These are phyloP conservation scores for Metschnikowia amazonensis DNA, from an alignment of 805 yeast genomes.

Conservation along the genomic window DNA sequence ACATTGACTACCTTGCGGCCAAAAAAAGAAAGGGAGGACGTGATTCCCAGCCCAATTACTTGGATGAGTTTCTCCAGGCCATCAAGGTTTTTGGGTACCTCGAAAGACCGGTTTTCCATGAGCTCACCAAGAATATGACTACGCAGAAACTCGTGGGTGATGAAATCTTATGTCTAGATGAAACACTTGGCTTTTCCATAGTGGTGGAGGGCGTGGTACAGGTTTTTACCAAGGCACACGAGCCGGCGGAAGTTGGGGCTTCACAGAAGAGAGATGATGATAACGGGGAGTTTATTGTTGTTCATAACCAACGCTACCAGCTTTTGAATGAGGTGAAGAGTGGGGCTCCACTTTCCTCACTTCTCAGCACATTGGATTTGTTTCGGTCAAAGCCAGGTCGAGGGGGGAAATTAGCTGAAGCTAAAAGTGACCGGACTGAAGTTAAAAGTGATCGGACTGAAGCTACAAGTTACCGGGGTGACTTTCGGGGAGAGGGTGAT, in stretches of 20 bases:
- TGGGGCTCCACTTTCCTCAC: slow-evolving; percentile 80
- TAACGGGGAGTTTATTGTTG: slow-evolving; percentile 40
- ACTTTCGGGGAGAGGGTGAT: no score
- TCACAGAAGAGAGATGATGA: slow-evolving; percentile 27
- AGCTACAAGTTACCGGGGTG: no score
- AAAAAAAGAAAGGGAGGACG: slow-evolving; percentile 24
- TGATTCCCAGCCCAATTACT: slow-evolving; percentile 52
- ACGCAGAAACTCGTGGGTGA: slow-evolving; percentile 78
- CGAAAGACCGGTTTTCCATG: slow-evolving; percentile 88
- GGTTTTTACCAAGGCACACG: slow-evolving; percentile 57
- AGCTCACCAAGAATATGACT: slow-evolving; percentile 84
- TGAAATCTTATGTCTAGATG: slow-evolving; percentile 71
- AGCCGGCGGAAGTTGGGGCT: slow-evolving; percentile 13
- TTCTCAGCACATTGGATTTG: slow-evolving; percentile 73
- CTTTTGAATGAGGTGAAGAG: slow-evolving; percentile 74
- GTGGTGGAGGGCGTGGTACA: slow-evolving; percentile 90
- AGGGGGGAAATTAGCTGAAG: no score
- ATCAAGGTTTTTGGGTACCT: slow-evolving; percentile 91
- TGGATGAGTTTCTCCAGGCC: slow-evolving; percentile 87
- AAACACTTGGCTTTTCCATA: slow-evolving; percentile 78
- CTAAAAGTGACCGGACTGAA: no score
- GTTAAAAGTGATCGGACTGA: no score
- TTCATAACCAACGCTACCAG: slow-evolving; percentile 64
- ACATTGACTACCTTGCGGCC: slow-evolving; percentile 44
- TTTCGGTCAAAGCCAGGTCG: slow-evolving; percentile 40